phyloP scores from a whole-genome alignment of 306 rosid genomes.

The Vigna trinervia region DNA sequence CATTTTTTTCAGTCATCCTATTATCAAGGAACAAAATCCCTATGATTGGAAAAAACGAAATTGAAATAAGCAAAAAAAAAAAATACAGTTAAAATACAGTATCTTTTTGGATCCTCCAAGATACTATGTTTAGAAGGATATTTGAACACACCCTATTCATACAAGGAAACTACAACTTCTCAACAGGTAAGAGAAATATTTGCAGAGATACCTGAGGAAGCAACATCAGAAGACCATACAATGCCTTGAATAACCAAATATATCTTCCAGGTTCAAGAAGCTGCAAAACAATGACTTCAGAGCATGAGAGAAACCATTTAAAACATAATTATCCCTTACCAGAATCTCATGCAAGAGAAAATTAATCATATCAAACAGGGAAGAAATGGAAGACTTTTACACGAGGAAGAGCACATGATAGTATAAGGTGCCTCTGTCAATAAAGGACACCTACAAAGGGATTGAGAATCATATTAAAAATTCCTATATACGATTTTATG shows the following conservation, averaged over 20 bases:
- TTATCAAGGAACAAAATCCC: too few relatives aligned
- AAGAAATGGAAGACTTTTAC: background rate
- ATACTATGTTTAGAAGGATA: background rate
- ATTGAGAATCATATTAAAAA: constrained; percentile 7
- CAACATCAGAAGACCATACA: constrained; percentile 94
- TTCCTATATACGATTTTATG: background rate
- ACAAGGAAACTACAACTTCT: constrained; percentile 23
- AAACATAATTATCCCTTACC: constrained; percentile 13
- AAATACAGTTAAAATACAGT: too few relatives aligned
- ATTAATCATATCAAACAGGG: background rate
- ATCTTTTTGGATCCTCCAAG: too few relatives aligned
- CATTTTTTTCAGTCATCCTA: too few relatives aligned
- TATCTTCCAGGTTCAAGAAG: constrained; percentile 97
- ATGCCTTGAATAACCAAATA: constrained; percentile 82
- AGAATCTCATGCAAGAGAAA: constrained; percentile 7
- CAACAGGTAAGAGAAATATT: background rate
- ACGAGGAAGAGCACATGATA: background rate
- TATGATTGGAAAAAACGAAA: too few relatives aligned
- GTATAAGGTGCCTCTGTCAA: background rate
- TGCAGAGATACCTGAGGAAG: constrained; percentile 90
- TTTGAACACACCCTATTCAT: background rate
- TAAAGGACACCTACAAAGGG: background rate
- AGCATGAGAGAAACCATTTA: constrained; percentile 15
- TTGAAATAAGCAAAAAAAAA: too few relatives aligned
- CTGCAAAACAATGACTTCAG: constrained; percentile 61